Evolutionary conservation across 1,284 basidiomycete species (phyloP), one percentile per base, ranked within the genome.

Genomic region (Boletus chippewaensis): DNA sequence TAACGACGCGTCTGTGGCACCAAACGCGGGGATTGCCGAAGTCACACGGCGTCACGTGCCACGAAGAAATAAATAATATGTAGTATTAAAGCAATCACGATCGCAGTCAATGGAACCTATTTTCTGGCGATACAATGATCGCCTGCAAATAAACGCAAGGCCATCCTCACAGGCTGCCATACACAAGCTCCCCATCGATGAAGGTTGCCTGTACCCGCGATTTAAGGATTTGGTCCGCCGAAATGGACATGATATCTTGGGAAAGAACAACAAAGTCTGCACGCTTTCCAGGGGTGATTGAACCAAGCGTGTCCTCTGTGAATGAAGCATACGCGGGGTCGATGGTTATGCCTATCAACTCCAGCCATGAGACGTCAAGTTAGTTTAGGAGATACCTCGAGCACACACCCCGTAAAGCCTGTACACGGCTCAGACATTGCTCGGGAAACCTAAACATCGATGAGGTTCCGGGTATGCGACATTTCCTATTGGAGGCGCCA

Each of bases 301-400:
- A 89, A 24, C 86, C 91, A 0, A 91, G 75, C 9, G 65, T 70
- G 40, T 79, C 67, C 58, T 92, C 89, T 1, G 83, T 83, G 69
- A 95, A 94, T 0, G 89, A 87, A 10, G 92, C 91, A 64, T 86
- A 93, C 0, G 93, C 91, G 2, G 89, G 79, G 58, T 90, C 85
- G 36, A 88, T 78, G 1, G 87, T 89, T 73, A 87, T 82, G 11
- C 84, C 76, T 77, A 56, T 47, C 38, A 28, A 28, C 11, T 32
- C 32, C 7, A 13, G 4, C 9, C 12, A 16, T 59, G 32, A 62
- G 59, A 42, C 9, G 7, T 6, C 12, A 10, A 12, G 29, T 36
- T 16, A 12, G 10, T 0, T 22, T 4, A 22, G 26, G 28, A 29
- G 26, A 51, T 12, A 44, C n/a, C 71, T 75, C 68, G 75, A 74